Percentiles rank a stretch among this genome's conserved stretches.
phyloP scores from a whole-genome alignment of 805 yeast species.

The Saccharomyces jurei region DNA sequence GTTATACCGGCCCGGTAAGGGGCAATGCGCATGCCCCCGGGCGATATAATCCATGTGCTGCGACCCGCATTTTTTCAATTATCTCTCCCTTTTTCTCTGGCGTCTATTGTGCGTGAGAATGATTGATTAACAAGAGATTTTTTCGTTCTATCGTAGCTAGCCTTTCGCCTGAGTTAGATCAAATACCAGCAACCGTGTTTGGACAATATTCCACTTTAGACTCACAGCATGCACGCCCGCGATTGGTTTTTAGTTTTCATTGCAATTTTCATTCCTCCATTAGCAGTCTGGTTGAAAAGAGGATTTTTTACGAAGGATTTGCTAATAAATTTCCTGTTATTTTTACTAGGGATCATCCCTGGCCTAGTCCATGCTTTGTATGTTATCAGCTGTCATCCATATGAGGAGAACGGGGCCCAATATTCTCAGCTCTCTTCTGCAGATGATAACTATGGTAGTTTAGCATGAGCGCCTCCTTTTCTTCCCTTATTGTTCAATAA shows the following conservation, averaged over 20 bases:
- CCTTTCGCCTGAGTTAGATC: not conserved
- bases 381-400: conserved; percentile 51
- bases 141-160: conserved; percentile 2
- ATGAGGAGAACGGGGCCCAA: conserved; percentile 18
- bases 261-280: conserved; percentile 63
- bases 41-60: not conserved
- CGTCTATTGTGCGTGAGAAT: not conserved
- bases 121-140: not conserved
- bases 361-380: conserved; percentile 64
- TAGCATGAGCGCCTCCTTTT: not conserved
- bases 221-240: conserved; percentile 8
- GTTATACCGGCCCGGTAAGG: not conserved
- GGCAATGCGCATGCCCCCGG: not conserved
- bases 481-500: no score
- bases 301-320: conserved; percentile 38
- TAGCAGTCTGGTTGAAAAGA: conserved; percentile 62
- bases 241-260: conserved; percentile 63
- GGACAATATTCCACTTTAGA: not conserved
- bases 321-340: conserved; percentile 52
- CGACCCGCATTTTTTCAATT: not conserved
- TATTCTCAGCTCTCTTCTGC: not conserved
- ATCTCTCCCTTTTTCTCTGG: not conserved
- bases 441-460: conserved; percentile 5
- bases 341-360: conserved; percentile 58
- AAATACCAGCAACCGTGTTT: not conserved